These are phyloP conservation scores for Micractinium conductrix DNA, from an alignment of 139 green algal genomes.

Conservation along the genomic window DNA sequence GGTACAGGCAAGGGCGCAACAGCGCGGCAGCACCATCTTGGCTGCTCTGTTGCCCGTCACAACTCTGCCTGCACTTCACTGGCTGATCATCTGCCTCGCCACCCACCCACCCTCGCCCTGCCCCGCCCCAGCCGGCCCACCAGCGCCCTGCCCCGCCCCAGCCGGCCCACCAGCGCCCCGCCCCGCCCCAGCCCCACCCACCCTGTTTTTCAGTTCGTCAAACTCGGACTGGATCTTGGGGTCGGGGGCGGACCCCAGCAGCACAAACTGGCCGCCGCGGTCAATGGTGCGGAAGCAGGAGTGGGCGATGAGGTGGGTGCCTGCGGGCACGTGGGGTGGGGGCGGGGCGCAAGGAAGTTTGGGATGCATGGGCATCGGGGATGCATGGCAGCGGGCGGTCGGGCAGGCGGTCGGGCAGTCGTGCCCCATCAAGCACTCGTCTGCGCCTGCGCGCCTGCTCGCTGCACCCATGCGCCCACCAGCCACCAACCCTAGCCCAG, in stretches of 20 bases:
- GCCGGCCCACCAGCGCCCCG: background rate
- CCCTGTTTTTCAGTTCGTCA: conserved; percentile 38
- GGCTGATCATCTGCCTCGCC: too few species aligned
- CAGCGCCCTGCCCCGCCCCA: background rate
- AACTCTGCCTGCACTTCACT: too few species aligned
- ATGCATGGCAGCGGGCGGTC: background rate
- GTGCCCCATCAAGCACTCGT: background rate
- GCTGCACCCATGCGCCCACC: too few species aligned
- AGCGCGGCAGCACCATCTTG: too few species aligned
- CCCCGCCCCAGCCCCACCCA: background rate
- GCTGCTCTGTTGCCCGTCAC: too few species aligned
- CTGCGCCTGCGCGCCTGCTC: background rate
- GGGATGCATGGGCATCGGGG: background rate
- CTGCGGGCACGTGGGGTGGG: conserved; percentile 30
- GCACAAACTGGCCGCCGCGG: conserved; percentile 94
- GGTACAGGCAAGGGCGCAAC: too few species aligned
- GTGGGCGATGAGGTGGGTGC: conserved; percentile 99
- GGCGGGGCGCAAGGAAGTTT: background rate
- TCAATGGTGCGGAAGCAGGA: conserved; percentile 87
- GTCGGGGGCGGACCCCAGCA: conserved; percentile 95
- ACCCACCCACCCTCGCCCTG: background rate
- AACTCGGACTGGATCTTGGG: conserved; percentile 71
- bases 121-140: too few species aligned
- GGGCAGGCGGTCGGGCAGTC: background rate
- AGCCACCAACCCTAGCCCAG: background rate